Evolutionary conservation across 306 rosid species (phyloP), one percentile per base, ranked within the genome.

Genomic region (Cicer bijugum): DNA sequence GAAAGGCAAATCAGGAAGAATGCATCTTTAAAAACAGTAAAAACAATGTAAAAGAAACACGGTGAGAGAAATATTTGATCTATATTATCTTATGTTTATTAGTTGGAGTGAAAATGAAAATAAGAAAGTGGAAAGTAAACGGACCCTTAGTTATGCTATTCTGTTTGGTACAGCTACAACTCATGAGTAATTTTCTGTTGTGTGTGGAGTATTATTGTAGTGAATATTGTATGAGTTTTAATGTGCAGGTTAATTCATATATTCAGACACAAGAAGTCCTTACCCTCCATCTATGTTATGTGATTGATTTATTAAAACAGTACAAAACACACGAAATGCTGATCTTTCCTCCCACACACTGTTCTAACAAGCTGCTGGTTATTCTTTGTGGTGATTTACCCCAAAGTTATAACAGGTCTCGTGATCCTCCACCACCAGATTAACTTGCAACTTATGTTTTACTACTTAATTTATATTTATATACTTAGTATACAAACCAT

Each of bases 381-480:
- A 46, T 68, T 67, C 53, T n/a, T n/a, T 55, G 51, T 69, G 15
- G 11, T 28, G 59, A 56, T 76, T 67, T 67, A 33, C 51, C 52
- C 69, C 16, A 5, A 16, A 33, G 43, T 15, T 67, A 40, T 2
- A 75, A 19, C 65, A 53, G 50, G 37, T 56, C 43, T 69, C 55
- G n/a, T 69, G 53, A 57, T 35, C 60, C 55, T 69, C 46, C 53
- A 8, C 15, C 64, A 23, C 71, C 56, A 48, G 65, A 52, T 69
- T 69, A 70, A 39, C 39, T 47, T 61, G 58, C 20, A 69, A 70
- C 65, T 60, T 44, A 47, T 12, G 61, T 55, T 12, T 0, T 57
- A 8, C 44, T 57, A 8, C 53, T 19, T 50, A 42, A 50, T 50
- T 78, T 12, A 71, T 53, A 47, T 45, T 78, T 43, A 71, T 53